Percentiles rank a stretch among this genome's conserved stretches.
These are phyloP conservation scores for Komagataella pastoris DNA, from an alignment of 805 yeast genomes.

Conservation along the genomic window DNA sequence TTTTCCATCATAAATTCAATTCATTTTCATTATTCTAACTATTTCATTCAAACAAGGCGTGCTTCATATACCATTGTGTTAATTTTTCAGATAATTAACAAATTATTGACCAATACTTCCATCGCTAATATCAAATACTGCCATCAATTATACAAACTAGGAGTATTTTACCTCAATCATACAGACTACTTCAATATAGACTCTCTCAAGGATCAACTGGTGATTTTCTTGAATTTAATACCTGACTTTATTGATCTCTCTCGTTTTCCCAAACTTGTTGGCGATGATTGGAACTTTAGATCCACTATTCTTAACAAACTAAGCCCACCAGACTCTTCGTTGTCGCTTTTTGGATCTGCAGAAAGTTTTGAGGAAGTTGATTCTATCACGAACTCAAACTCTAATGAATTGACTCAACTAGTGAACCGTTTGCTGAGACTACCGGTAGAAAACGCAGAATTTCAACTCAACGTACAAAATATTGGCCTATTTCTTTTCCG, in stretches of 20 bases:
- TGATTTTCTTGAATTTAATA: conserved; percentile 30
- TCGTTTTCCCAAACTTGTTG: conserved; percentile 14
- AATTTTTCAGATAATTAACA: conserved; percentile 31
- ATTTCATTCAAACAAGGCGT: conserved; percentile 6
- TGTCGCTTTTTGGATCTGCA: background rate
- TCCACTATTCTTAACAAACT: conserved; percentile 1
- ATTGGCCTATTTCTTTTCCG: background rate
- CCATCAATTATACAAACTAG: conserved; percentile 22
- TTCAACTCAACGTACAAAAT: background rate
- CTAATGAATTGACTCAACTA: background rate
- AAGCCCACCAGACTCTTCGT: background rate
- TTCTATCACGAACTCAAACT: background rate
- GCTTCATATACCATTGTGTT: conserved; percentile 14
- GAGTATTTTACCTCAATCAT: conserved; percentile 20
- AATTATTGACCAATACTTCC: conserved; percentile 25
- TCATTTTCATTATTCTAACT: background rate
- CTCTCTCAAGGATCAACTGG: conserved; percentile 26
- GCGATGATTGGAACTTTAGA: conserved; percentile 13
- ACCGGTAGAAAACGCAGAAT: background rate
- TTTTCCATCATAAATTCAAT: background rate
- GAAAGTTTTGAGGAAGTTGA: background rate
- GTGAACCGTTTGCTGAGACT: background rate
- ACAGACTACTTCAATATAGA: conserved; percentile 28
- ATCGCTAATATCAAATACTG: conserved; percentile 25
- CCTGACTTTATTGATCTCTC: conserved; percentile 22